Evolutionary conservation across 2,329 filamentous ascomycete genomes (phyloP), one percentile per base, ranked within the genome.

Genomic region (Verticillium albo-atrum): DNA sequence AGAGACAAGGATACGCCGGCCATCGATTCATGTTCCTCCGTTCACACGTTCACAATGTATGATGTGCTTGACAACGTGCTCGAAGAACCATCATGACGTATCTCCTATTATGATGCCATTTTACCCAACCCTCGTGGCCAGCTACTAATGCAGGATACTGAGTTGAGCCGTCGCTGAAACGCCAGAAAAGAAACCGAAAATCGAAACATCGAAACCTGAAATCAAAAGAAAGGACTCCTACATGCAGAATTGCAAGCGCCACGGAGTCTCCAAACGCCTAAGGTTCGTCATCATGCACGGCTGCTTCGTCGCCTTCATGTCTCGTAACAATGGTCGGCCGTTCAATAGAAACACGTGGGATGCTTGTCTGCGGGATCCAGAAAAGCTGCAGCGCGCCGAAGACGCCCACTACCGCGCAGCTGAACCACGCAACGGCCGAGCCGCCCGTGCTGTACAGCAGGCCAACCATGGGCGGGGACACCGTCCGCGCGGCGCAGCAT

Each of bases 401-500:
- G 6, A 58, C 35, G 26, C 58, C 60, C 25, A 63, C 54, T 15
- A 51, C 52, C 5, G 61, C 58, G 52, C 73, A 76, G 61, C 75
- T 77, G 42, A 74, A 72, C 74, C 75, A 79, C 3, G 76, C 76
- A 1, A 73, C 70, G 0, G 72, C 74, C 5, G 74, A 77, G 6
- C 75, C 82, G 4, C 87, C 87, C 3, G 84, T 68, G 17, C 85
- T 84, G 66, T 91, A 91, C 4, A 91, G 77, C 32, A 86, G 79
- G 2, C 89, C 89, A 2, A 86, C 86, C 28, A 91, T 72, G 0
- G 89, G 89, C 25, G 88, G 88, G 1, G 88, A 87, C 42, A 91
- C 69, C 0, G 87, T 90, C n/a, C 89, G 81, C 60, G 86, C 87
- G 4, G 86, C 83, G 23, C 88, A 89, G n/a, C 88, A 89, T 2